Evolutionary conservation across 176 grass and related monocot species (phyloP).

Genomic region (Melocanna baccifera): DNA sequence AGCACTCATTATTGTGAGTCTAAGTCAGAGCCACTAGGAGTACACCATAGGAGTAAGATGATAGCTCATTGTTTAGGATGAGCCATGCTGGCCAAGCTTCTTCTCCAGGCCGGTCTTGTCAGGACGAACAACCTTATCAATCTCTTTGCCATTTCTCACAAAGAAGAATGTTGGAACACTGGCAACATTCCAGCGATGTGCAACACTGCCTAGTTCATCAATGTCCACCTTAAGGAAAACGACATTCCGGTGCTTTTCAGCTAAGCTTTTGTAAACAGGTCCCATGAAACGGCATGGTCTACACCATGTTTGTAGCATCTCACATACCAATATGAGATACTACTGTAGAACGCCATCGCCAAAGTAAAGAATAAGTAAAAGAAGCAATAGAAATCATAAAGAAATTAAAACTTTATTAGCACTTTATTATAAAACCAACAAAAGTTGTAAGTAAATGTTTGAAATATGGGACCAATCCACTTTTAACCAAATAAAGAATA

Average conservation of each 20-base stretch:
- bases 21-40: not conserved
- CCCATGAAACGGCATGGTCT: slow-evolving; percentile 65
- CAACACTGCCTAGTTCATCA: slow-evolving; percentile 44
- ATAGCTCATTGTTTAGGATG: slow-evolving; percentile 3
- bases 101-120: slow-evolving; percentile 58
- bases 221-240: slow-evolving; percentile 71
- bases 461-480: no score
- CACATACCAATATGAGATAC: no score
- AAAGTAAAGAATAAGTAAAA: no score
- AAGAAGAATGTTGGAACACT: slow-evolving; percentile 72
- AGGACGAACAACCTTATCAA: slow-evolving; percentile 63
- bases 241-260: slow-evolving; percentile 49
- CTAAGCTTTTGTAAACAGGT: slow-evolving; percentile 58
- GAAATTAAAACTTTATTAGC: no score
- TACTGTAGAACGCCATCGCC: no score
- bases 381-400: no score
- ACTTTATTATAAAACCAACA: no score
- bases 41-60: slow-evolving; percentile 19
- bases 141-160: slow-evolving; percentile 55
- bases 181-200: slow-evolving; percentile 55
- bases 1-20: not conserved
- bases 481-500: no score
- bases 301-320: slow-evolving; percentile 41
- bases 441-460: no score
- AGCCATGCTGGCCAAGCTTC: slow-evolving; percentile 47